Percentiles rank a stretch among this genome's conserved stretches.
Evolutionary conservation across 2,329 filamentous ascomycete genomes (phyloP).

Genomic region (Atkinsonella hypoxylon): DNA sequence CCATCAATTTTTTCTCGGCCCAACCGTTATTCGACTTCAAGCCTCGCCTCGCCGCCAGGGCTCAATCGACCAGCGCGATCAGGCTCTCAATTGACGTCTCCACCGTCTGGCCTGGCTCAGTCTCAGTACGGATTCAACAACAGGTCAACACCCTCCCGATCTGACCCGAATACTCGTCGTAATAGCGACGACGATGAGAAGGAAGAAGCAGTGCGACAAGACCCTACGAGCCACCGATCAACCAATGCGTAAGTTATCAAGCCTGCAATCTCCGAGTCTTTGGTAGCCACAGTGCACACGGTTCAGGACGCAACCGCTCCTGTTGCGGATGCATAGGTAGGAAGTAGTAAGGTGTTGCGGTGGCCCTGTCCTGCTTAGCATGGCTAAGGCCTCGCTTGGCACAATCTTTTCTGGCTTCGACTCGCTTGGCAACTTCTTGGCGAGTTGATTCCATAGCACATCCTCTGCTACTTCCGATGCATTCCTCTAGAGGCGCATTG

Average conservation of each 20-base stretch:
- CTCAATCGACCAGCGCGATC: conserved; percentile 64
- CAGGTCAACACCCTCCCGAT: conserved; percentile 58
- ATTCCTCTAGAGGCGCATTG: no score
- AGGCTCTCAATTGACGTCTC: conserved; percentile 70
- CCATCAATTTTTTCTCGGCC: conserved; percentile 70
- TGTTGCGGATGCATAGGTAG: background rate
- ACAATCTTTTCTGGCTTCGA: no score
- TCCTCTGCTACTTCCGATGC: no score
- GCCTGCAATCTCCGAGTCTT: background rate
- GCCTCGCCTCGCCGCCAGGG: conserved; percentile 70
- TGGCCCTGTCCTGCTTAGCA: background rate
- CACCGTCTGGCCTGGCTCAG: conserved; percentile 51
- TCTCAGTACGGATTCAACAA: conserved; percentile 40
- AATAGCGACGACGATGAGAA: conserved; percentile 90
- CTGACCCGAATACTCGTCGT: conserved; percentile 73
- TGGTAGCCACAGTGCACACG: background rate
- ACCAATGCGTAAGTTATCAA: conserved; percentile 61
- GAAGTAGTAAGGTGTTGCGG: background rate
- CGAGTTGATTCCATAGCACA: no score
- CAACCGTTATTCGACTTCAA: conserved; percentile 81
- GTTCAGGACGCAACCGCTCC: background rate
- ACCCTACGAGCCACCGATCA: conserved; percentile 59
- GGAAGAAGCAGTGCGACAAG: conserved; percentile 57
- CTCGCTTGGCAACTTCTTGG: no score
- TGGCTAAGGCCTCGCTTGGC: no score